Conservation (phyloP, 169 alveolate genomes). For the Plasmodium gallinaceum region DNA sequence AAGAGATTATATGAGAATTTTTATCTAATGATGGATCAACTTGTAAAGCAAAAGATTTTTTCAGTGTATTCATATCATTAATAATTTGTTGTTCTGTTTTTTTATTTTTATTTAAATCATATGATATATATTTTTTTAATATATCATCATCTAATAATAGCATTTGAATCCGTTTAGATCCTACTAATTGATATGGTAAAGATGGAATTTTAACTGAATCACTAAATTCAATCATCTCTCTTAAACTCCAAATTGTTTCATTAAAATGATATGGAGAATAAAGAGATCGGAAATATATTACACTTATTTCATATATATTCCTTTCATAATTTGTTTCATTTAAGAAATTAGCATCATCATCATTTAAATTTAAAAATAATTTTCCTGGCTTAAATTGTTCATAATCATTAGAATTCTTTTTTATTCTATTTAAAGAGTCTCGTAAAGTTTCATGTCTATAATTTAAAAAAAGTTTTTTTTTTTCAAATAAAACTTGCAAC, state of each 20-base stretch:
- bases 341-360: background rate
- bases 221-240: conserved; percentile 84
- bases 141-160: conserved; percentile 79
- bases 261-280: conserved; percentile 83
- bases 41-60: conserved; percentile 76
- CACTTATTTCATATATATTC: conserved; percentile 78
- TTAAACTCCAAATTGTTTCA: conserved; percentile 81
- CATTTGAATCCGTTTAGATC: conserved; percentile 87
- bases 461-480: conserved; percentile 54
- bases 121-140: conserved; percentile 38
- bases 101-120: conserved; percentile 21
- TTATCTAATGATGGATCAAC: conserved; percentile 44
- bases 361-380: conserved; percentile 22
- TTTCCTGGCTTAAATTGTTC: conserved; percentile 23
- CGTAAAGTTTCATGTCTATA: conserved; percentile 20
- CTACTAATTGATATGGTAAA: conserved; percentile 85
- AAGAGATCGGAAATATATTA: conserved; percentile 83
- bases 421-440: conserved; percentile 27
- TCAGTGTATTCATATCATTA: conserved; percentile 29
- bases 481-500: conserved; percentile 36
- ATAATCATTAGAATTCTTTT: background rate
- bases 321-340: background rate
- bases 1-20: conserved; percentile 34
- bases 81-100: conserved; percentile 54
- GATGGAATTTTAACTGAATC: conserved; percentile 88